phyloP scores from a whole-genome alignment of 1,139 yeast genomes.

The Yamadazyma triangularis region DNA sequence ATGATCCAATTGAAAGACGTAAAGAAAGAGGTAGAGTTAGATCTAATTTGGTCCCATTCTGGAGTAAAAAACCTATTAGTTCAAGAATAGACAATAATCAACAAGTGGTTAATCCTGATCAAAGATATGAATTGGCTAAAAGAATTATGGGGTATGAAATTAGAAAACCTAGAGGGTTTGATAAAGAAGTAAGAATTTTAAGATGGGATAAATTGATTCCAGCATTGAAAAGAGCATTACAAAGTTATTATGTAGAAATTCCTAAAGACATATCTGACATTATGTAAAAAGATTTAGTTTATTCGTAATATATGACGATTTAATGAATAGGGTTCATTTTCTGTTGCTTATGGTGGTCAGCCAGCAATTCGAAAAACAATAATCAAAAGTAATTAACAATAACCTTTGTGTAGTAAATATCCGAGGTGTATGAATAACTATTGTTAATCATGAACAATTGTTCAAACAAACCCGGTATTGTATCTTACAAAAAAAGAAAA shows the following conservation, averaged over 20 bases:
- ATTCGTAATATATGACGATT: no score
- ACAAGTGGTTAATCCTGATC: constrained; percentile 25
- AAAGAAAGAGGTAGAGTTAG: constrained; percentile 62
- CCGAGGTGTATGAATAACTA: no score
- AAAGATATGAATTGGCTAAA: constrained; percentile 52
- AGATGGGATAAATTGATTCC: constrained; percentile 58
- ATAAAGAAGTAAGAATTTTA: constrained; percentile 59
- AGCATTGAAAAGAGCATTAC: constrained; percentile 58
- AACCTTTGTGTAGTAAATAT: no score
- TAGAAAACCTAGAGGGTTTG: constrained; percentile 64
- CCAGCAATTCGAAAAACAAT: no score
- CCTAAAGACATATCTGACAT: constrained; percentile 24
- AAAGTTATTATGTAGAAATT: constrained; percentile 58
- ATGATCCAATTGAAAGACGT: constrained; percentile 47
- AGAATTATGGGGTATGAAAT: constrained; percentile 62
- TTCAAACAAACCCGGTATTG: no score
- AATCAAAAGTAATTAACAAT: no score
- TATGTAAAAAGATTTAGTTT: no score
- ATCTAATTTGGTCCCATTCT: constrained; percentile 63
- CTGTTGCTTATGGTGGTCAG: no score
- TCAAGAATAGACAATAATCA: constrained; percentile 41
- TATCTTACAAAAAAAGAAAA: no score
- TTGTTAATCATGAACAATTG: no score
- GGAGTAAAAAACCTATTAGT: constrained; percentile 58
- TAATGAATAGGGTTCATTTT: no score